phyloP scores from a whole-genome alignment of 257 asterid genomes.

The Ocimum tenuiflorum region DNA sequence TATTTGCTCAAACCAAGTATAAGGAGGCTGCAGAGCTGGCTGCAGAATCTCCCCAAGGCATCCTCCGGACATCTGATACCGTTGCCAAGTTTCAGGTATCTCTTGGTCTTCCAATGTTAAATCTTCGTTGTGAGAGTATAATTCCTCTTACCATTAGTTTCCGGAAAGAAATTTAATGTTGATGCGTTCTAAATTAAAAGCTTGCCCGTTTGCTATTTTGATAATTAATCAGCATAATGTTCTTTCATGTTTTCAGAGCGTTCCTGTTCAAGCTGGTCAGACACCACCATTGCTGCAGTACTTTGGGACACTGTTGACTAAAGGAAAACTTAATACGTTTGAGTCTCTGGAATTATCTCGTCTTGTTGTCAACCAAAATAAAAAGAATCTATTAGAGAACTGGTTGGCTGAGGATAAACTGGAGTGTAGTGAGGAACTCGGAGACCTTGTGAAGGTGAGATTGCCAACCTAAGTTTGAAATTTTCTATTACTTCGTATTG shows the following conservation, averaged over 20 bases:
- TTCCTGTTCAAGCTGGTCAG: slow-evolving; percentile 99
- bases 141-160: slow-evolving; percentile 1
- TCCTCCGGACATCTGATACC: slow-evolving; percentile 91
- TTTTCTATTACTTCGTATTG: not conserved
- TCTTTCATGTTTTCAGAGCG: slow-evolving; percentile 56
- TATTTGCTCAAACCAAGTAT: slow-evolving; percentile 97
- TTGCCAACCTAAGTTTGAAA: slow-evolving; percentile 18
- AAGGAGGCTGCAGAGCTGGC: slow-evolving; percentile 99
- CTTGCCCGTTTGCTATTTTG: not conserved
- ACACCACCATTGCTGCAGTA: slow-evolving; percentile 98
- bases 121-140: not conserved
- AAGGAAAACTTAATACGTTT: slow-evolving; percentile 92
- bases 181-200: slow-evolving; percentile 8
- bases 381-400: slow-evolving; percentile 90
- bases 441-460: slow-evolving; percentile 95
- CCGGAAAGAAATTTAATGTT: not conserved
- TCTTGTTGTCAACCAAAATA: slow-evolving; percentile 94
- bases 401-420: slow-evolving; percentile 99
- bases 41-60: slow-evolving; percentile 99
- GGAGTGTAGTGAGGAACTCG: slow-evolving; percentile 99
- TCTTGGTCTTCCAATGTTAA: not conserved
- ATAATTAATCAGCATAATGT: not conserved
- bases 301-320: slow-evolving; percentile 88
- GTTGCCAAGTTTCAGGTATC: slow-evolving; percentile 96
- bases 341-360: slow-evolving; percentile 97